A percentile compares a stretch with the other conserved stretches of the same genome.
Conservation (phyloP, 164 flowering plant genomes). For the Chimonanthus salicifolius region DNA sequence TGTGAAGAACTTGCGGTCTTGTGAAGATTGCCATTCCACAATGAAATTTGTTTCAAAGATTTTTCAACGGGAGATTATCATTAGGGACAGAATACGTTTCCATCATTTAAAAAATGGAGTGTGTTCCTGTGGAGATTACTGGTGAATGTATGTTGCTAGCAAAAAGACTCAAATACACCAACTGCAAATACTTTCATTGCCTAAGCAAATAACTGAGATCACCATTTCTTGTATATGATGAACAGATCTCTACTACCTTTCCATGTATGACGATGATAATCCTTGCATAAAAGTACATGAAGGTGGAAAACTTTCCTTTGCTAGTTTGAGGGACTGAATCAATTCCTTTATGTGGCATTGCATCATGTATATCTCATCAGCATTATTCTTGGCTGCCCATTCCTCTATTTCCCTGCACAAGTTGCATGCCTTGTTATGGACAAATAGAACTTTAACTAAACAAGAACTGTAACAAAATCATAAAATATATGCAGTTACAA, state of each 20-base stretch:
- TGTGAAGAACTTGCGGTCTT: neutral
- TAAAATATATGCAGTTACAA: neutral
- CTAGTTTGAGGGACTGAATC: constrained; percentile 18
- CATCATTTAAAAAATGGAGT: no score
- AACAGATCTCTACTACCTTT: constrained; percentile 10
- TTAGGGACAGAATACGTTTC: neutral
- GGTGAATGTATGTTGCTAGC: neutral
- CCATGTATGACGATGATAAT: constrained; percentile 21
- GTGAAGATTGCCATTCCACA: neutral
- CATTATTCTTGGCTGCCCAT: constrained; percentile 26
- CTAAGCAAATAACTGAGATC: neutral
- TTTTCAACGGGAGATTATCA: neutral
- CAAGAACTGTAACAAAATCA: neutral
- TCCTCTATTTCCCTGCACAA: constrained; percentile 25
- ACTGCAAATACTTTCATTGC: neutral
- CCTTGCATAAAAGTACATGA: constrained; percentile 28
- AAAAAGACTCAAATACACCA: neutral
- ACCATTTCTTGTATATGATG: neutral
- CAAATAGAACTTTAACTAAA: neutral
- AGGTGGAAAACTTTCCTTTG: constrained; percentile 15
- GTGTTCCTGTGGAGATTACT: neutral
- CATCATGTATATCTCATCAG: constrained; percentile 28
- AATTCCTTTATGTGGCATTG: constrained; percentile 18
- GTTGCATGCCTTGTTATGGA: neutral
- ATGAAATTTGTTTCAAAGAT: neutral